Percentiles rank a stretch among this genome's conserved stretches.
These are phyloP conservation scores for Dysphania ambrosioides DNA, from an alignment of 148 eudicot species.

Conservation along the genomic window DNA sequence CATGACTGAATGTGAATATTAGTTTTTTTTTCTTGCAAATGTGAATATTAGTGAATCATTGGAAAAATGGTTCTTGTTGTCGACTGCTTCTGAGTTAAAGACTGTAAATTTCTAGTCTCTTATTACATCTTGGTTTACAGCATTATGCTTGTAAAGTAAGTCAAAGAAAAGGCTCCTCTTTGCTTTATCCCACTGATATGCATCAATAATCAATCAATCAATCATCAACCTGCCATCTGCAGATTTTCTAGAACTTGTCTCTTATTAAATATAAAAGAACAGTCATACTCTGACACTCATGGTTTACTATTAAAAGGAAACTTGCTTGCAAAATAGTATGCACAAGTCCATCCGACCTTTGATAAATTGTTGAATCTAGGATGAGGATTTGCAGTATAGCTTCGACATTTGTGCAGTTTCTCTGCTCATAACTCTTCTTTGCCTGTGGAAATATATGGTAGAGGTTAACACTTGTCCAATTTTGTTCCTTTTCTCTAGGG, in stretches of 20 bases:
- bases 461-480: slow-evolving; percentile 5
- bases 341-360: not conserved
- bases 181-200: not conserved
- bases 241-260: not conserved
- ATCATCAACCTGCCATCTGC: not conserved
- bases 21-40: too few relatives aligned
- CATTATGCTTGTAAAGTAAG: not conserved
- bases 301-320: not conserved
- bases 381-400: not conserved
- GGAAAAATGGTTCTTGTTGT: not conserved
- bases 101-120: not conserved
- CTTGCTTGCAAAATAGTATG: not conserved
- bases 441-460: not conserved
- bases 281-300: not conserved
- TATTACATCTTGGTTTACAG: not conserved
- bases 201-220: not conserved
- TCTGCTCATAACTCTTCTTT: slow-evolving; percentile 1
- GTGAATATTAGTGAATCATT: not conserved
- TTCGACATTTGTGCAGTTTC: not conserved
- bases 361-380: not conserved
- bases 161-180: not conserved
- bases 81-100: not conserved
- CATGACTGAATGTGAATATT: not conserved
- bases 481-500: not conserved
- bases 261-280: not conserved